Base-by-base conservation (phyloP, 176 grass and related monocot species). In the Aegilops umbellulata region DNA sequence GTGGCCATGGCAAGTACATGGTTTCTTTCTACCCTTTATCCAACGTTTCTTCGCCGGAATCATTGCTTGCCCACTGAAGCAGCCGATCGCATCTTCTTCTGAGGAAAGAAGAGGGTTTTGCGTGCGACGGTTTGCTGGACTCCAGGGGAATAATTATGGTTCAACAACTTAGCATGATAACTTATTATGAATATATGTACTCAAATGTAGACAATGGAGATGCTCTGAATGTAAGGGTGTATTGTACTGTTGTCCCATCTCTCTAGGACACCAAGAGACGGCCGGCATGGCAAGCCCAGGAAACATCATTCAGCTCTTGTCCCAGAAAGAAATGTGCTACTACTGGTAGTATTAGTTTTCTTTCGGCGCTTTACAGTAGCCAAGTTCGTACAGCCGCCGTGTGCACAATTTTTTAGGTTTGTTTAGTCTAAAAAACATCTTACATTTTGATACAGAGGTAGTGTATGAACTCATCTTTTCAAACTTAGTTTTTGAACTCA, bases 21-120 rank as follows among this genome's bases (percentile, higher is more conserved):
- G 47, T 30, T 83, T 83, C 81, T 72, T 60, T 72, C 68, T 47
- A 7, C 11, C 34, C 34, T 80, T 65, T 25, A 67, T 27, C 53
- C 17, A 0, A 22, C 36, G 16, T 81, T 34, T 68, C 46, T 78
- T 24, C 74, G 0, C 41, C 30, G n/a, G 10, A 69, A 69, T 78
- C 83, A 78, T 78, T 7, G 1, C 27, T 78, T 19, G 4, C 27
- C 20, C 25, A 13, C 72, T 63, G 30, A 10, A 68, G 1, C 19
- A 13, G 36, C 36, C 35, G 35, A 72, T 69, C 17, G 2, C 62
- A 32, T 2, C 32, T 30, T 60, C 35, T 61, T n/a, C 3, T 0
- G 25, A 26, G 38, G n/a, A 30, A 62, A 20, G 27, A 22, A 1
- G 11, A 26, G 19, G 20, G 17, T 62, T 76, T 78, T 44, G 57